Base-by-base conservation (phyloP, 139 green algal species). In the Micromonas commoda region DNA sequence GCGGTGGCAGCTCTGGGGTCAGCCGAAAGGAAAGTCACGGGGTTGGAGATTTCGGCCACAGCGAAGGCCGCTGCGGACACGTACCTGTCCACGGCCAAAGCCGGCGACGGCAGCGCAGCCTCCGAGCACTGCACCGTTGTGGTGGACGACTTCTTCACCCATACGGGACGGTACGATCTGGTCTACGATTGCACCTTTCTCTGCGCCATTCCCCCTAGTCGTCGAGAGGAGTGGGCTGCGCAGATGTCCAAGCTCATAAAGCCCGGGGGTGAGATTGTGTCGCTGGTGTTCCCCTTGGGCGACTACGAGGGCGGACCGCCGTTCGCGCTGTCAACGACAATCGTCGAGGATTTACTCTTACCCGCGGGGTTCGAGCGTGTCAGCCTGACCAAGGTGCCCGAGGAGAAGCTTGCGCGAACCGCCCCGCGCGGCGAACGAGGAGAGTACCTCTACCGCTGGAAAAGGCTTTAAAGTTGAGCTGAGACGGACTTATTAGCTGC, bases 141-240 rank as follows among this genome's bases (percentile, higher is more conserved):
- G 4, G 57, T 79, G 31, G 73, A 45, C 13, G 73, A 79, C 35
- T 79, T 79, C 32, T 79, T 79, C 57, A 19, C 73, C 34, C 60
- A 79, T 33, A 26, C 4, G 5, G 19, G 13, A 3, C 5, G 52
- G 57, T 81, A 76, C 45, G 39, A 75, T 26, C 24, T 76, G 13
- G 65, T 76, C 35, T 81, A 81, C 45, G 76, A 81, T 38, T 81
- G 66, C 45, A 81, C 76, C 31, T 81, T 81, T 38, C 65, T 81
- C 2, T 81, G 76, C 76, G 76, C 76, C 23, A 76, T 81, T 23
- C 53, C 53, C 3, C 76, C 76, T 1, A 28, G 3, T 0, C 39
- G 29, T 20, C 28, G 76, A 0, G 37, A 67, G 2, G 32, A 68
- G 64, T 81, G 76, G 76, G 76, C 35, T 1, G 31, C 68, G 35